These are phyloP conservation scores for Paraphoma chrysanthemicola DNA, from an alignment of 2,329 filamentous ascomycete species.

Conservation along the genomic window DNA sequence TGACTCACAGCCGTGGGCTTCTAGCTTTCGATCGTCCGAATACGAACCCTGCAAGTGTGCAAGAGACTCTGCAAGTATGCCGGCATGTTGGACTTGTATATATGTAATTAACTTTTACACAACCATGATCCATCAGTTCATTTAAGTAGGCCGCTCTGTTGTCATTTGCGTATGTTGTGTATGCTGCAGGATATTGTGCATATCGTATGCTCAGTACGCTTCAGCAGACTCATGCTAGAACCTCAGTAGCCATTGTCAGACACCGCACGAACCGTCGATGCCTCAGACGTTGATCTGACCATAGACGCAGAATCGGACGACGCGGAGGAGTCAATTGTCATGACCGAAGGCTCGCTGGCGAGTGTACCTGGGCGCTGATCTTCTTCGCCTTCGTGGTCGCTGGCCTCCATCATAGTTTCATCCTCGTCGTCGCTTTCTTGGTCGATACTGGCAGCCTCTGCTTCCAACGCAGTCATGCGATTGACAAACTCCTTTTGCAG, in stretches of 20 bases:
- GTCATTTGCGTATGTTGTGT: too few relatives aligned
- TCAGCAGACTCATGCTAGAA: too few relatives aligned
- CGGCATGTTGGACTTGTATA: too few relatives aligned
- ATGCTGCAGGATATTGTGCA: too few relatives aligned
- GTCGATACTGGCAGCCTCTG: conserved; percentile 36
- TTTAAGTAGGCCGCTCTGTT: too few relatives aligned
- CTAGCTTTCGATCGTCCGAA: not conserved
- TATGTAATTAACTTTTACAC: too few relatives aligned
- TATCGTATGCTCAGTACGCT: too few relatives aligned
- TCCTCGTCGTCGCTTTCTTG: conserved; percentile 20
- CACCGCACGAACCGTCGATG: conserved; percentile 30
- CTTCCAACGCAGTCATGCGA: conserved; percentile 72
- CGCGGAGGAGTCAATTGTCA: conserved; percentile 29
- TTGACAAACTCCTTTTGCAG: conserved; percentile 78
- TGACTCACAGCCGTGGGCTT: not conserved
- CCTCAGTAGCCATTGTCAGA: conserved; percentile 32
- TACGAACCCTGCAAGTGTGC: too few relatives aligned
- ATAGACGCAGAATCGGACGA: conserved; percentile 24
- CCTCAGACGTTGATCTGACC: conserved; percentile 17
- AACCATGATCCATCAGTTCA: too few relatives aligned
- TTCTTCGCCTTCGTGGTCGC: conserved; percentile 9
- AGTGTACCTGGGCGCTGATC: conserved; percentile 15
- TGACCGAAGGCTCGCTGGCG: conserved; percentile 26
- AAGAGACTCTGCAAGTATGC: too few relatives aligned
- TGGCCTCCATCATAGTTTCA: conserved; percentile 18